Percentiles rank a stretch among this genome's conserved stretches.
These are phyloP conservation scores for Botryobasidium botryosum DNA, from an alignment of 768 basidiomycete genomes.

Conservation along the genomic window DNA sequence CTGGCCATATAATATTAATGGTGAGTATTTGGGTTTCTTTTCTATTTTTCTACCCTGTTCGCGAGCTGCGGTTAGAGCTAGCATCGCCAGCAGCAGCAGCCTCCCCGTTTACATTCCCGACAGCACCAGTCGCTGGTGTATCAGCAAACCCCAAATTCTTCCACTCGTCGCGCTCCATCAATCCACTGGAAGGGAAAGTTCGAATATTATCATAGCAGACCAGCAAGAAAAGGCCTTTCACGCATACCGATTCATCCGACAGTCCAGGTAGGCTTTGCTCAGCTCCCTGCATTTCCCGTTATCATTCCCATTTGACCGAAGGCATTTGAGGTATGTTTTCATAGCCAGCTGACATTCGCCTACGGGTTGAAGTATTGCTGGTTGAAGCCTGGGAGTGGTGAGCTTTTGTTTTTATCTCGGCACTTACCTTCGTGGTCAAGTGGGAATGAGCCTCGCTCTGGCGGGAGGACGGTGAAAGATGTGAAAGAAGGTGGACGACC, in stretches of 20 bases:
- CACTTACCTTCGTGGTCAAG: slow-evolving; percentile 24
- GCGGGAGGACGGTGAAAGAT: slow-evolving; percentile 21
- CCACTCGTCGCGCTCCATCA: slow-evolving; percentile 23
- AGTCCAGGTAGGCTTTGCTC: slow-evolving; percentile 21
- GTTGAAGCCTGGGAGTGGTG: neutral
- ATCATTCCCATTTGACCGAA: slow-evolving; percentile 18
- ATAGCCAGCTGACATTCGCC: slow-evolving; percentile 23
- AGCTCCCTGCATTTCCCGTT: slow-evolving; percentile 20
- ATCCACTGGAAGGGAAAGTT: slow-evolving; percentile 12
- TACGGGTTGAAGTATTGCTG: slow-evolving; percentile 5
- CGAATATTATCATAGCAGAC: neutral
- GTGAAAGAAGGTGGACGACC: slow-evolving; percentile 21
- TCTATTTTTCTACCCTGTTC: too few species aligned
- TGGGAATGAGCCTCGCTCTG: slow-evolving; percentile 24
- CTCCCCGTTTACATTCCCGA: too few species aligned
- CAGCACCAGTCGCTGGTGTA: too few species aligned
- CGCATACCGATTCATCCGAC: slow-evolving; percentile 22
- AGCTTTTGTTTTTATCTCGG: neutral
- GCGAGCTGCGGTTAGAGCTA: too few species aligned
- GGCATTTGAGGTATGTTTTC: slow-evolving; percentile 21
- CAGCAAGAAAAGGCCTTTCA: slow-evolving; percentile 7
- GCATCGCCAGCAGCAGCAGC: too few species aligned
- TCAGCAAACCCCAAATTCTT: slow-evolving; percentile 21
- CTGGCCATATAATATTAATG: too few species aligned
- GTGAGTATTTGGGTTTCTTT: too few species aligned